These are phyloP conservation scores for Allomyces arbusculus DNA, from an alignment of 192 early-diverging fungal species.

Conservation along the genomic window DNA sequence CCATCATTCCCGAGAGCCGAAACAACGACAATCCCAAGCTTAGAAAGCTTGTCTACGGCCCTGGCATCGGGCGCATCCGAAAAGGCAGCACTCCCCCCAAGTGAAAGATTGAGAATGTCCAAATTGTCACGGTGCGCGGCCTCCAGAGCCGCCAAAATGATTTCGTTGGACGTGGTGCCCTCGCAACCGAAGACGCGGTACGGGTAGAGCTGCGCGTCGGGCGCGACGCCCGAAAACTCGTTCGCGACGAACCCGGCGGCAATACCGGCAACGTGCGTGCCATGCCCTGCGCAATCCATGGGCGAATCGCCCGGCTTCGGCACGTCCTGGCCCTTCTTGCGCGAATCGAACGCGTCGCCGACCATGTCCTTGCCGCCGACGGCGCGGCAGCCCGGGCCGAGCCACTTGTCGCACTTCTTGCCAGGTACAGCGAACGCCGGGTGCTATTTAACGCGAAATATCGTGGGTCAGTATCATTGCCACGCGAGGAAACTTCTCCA, in stretches of 20 bases:
- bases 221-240: slow-evolving; percentile 58
- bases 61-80: slow-evolving; percentile 35
- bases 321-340: slow-evolving; percentile 9
- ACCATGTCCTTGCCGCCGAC: slow-evolving; percentile 41
- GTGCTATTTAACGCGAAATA: not conserved
- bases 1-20: slow-evolving; percentile 48
- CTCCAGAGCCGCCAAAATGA: slow-evolving; percentile 58
- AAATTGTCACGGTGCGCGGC: slow-evolving; percentile 43
- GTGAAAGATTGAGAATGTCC: slow-evolving; percentile 50
- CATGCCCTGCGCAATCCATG: slow-evolving; percentile 40
- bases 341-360: slow-evolving; percentile 18
- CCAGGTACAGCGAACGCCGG: not conserved
- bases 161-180: slow-evolving; percentile 39
- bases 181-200: slow-evolving; percentile 71
- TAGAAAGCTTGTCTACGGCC: slow-evolving; percentile 27
- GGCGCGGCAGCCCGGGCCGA: slow-evolving; percentile 27
- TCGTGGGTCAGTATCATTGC: too few relatives aligned
- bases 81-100: slow-evolving; percentile 45
- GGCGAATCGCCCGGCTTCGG: slow-evolving; percentile 29
- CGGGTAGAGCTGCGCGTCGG: slow-evolving; percentile 50
- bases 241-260: slow-evolving; percentile 32
- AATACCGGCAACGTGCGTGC: slow-evolving; percentile 45
- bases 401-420: not conserved
- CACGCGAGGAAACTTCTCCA: too few relatives aligned
- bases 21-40: slow-evolving; percentile 23